Evolutionary conservation across 2,329 filamentous ascomycete species (phyloP).

Genomic region (Bipolaris zeicola): DNA sequence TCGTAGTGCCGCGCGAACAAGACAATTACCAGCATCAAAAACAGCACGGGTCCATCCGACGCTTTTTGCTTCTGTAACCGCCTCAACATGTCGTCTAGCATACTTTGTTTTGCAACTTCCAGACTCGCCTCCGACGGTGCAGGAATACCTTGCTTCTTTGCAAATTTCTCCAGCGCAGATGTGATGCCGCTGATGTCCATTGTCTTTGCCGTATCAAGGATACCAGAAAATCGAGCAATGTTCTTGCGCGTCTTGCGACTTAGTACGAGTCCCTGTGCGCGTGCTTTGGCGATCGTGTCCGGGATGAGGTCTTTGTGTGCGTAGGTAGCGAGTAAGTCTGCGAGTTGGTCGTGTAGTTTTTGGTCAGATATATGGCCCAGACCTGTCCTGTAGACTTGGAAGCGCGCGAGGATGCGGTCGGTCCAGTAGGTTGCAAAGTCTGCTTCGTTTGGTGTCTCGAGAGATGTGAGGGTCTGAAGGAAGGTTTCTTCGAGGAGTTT

Average conservation of each 20-base stretch:
- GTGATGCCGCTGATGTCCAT: constrained; percentile 16
- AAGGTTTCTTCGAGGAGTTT: constrained; percentile 33
- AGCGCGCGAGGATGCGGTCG: constrained; percentile 35
- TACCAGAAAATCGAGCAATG: constrained; percentile 32
- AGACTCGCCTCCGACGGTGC: constrained; percentile 8
- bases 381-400: constrained; percentile 34
- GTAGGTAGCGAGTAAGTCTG: constrained; percentile 39
- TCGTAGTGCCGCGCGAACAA: constrained; percentile 36
- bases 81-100: constrained; percentile 41
- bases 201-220: constrained; percentile 22
- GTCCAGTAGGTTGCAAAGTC: constrained; percentile 42
- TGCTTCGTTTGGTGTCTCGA: constrained; percentile 38
- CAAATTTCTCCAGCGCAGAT: constrained; percentile 39
- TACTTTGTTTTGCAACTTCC: constrained; percentile 28
- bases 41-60: constrained; percentile 45
- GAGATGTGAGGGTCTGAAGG: constrained; percentile 26
- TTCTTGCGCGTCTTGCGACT: constrained; percentile 43
- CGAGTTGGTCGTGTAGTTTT: constrained; percentile 44
- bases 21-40: constrained; percentile 45
- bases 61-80: constrained; percentile 44
- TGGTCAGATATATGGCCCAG: constrained; percentile 31
- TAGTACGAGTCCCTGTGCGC: constrained; percentile 36
- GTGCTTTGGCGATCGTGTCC: constrained; percentile 39
- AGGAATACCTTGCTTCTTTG: constrained; percentile 40
- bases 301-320: constrained; percentile 43